Evolutionary conservation across 2,329 filamentous ascomycete species (phyloP).

Genomic region (Fusarium torulosum): DNA sequence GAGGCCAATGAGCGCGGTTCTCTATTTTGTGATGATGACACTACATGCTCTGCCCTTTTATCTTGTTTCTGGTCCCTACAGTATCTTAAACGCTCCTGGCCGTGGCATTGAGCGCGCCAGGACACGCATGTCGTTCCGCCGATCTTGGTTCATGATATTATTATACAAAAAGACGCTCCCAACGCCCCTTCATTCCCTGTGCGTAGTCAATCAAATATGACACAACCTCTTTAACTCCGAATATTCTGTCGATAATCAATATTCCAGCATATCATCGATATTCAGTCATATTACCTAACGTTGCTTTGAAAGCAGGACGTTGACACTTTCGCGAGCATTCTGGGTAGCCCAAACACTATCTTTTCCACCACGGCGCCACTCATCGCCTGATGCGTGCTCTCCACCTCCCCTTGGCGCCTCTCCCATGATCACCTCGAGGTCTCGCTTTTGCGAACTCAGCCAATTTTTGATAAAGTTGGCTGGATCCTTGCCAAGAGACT

Average conservation of each 20-base stretch:
- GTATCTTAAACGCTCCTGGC: slow-evolving; percentile 20
- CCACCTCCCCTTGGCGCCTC: slow-evolving; percentile 77
- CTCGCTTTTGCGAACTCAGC: slow-evolving; percentile 90
- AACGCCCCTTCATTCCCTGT: slow-evolving; percentile 45
- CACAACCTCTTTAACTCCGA: slow-evolving; percentile 43
- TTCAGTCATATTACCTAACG: slow-evolving; percentile 46
- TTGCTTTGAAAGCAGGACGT: slow-evolving; percentile 69
- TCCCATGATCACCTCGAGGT: slow-evolving; percentile 88
- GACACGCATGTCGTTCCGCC: slow-evolving; percentile 24
- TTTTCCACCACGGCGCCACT: slow-evolving; percentile 74
- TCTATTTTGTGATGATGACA: slow-evolving; percentile 32
- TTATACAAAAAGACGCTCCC: slow-evolving; percentile 46
- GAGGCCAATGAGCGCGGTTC: slow-evolving; percentile 24
- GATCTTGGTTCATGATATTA: slow-evolving; percentile 44
- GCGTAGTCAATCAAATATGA: slow-evolving; percentile 39
- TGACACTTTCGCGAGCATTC: slow-evolving; percentile 73
- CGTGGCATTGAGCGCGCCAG: slow-evolving; percentile 24
- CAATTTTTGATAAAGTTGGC: slow-evolving; percentile 87
- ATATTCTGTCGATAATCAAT: slow-evolving; percentile 14
- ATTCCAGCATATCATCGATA: slow-evolving; percentile 3
- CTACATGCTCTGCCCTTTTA: slow-evolving; percentile 22
- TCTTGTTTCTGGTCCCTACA: slow-evolving; percentile 23
- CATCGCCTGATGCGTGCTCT: slow-evolving; percentile 68
- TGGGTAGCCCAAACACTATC: slow-evolving; percentile 68
- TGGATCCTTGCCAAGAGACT: slow-evolving; percentile 82